Evolutionary conservation across 768 basidiomycete species (phyloP).

Genomic region (Russula sp.): DNA sequence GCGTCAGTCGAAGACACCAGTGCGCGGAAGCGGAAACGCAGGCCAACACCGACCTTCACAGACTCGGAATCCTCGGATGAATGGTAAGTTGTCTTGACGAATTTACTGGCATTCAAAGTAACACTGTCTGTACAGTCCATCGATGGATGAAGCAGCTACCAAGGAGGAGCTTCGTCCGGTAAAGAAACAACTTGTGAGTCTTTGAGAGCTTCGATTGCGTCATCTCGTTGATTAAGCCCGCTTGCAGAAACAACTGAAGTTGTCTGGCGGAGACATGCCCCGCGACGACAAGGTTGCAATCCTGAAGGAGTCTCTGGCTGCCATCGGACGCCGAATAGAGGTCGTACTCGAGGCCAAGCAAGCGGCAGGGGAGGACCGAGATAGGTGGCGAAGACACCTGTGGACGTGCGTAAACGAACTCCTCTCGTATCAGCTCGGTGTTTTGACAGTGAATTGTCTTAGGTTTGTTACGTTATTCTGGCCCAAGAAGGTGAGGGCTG

Average conservation of each 20-base stretch:
- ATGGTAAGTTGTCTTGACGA: constrained; percentile 54
- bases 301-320: constrained; percentile 90
- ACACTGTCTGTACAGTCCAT: constrained; percentile 54
- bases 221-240: constrained; percentile 13
- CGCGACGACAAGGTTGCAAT: constrained; percentile 96
- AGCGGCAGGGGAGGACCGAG: constrained; percentile 74
- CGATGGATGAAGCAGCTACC: constrained; percentile 90
- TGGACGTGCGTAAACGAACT: constrained; percentile 74
- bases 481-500: constrained; percentile 95
- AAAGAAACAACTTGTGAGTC: constrained; percentile 86
- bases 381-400: constrained; percentile 89
- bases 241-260: constrained; percentile 86
- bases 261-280: constrained; percentile 89
- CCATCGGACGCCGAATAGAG: constrained; percentile 92
- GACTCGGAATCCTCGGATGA: constrained; percentile 91
- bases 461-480: constrained; percentile 96
- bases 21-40: constrained; percentile 77
- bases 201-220: not conserved
- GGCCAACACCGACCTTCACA: constrained; percentile 95
- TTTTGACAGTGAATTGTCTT: constrained; percentile 23
- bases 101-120: constrained; percentile 23
- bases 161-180: constrained; percentile 96
- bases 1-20: constrained; percentile 73
- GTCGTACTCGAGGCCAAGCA: constrained; percentile 71
- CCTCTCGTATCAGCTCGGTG: not conserved